These are phyloP conservation scores for Claviceps pazoutovae DNA, from an alignment of 2,329 filamentous ascomycete genomes.

Conservation along the genomic window DNA sequence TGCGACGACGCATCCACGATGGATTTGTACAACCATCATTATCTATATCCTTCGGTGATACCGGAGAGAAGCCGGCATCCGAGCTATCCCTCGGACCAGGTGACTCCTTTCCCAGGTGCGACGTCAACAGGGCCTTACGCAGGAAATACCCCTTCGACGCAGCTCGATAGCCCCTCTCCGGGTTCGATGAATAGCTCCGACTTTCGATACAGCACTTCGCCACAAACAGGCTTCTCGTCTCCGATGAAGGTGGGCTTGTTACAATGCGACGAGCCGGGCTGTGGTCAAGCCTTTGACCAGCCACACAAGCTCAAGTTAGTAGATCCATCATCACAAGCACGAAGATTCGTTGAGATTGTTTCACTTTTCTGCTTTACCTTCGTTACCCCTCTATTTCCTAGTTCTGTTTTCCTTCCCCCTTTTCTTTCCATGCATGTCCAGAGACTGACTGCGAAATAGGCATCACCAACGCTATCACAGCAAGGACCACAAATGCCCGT, in stretches of 20 bases:
- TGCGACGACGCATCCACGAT: slow-evolving; percentile 12
- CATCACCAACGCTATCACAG: slow-evolving; percentile 49
- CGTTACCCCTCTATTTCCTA: no score
- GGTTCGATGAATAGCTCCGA: slow-evolving; percentile 23
- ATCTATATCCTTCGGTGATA: slow-evolving; percentile 11
- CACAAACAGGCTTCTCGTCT: slow-evolving; percentile 16
- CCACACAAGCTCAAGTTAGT: slow-evolving; percentile 44
- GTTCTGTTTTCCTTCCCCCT: no score
- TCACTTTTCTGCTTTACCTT: no score
- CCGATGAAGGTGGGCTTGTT: slow-evolving; percentile 16
- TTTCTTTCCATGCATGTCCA: background rate
- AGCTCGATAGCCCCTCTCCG: slow-evolving; percentile 28
- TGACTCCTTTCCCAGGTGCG: slow-evolving; percentile 26
- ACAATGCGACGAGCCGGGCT: slow-evolving; percentile 24
- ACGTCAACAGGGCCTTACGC: slow-evolving; percentile 26
- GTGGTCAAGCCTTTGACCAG: slow-evolving; percentile 36
- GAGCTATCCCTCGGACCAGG: slow-evolving; percentile 26
- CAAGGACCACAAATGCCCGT: slow-evolving; percentile 43
- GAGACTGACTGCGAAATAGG: slow-evolving; percentile 16
- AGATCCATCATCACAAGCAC: slow-evolving; percentile 7
- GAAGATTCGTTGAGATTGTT: background rate
- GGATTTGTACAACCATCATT: slow-evolving; percentile 13
- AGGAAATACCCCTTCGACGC: slow-evolving; percentile 33
- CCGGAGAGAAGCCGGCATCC: slow-evolving; percentile 15
- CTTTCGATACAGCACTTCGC: slow-evolving; percentile 24